Base-by-base conservation (phyloP, 2,329 filamentous ascomycete species). In the Domatiomyces catenatus region DNA sequence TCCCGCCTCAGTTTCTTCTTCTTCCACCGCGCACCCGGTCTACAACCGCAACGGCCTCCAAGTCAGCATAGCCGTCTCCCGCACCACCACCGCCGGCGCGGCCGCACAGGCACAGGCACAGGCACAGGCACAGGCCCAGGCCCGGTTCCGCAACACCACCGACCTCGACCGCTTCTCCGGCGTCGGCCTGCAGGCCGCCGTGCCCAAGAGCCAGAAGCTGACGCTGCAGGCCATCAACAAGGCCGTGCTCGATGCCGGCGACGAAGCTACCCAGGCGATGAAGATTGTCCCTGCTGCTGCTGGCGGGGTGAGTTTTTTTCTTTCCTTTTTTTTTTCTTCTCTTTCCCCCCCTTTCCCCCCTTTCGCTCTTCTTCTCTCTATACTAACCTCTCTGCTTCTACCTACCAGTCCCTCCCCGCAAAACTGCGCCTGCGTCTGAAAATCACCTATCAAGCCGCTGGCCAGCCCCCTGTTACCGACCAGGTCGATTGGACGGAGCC, bases 401-500 rank as follows among this genome's bases (percentile, higher is more conserved):
- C n/a, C 19, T 46, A 43, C 58, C 61, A 95, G 92, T 75, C 84
- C 58, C 77, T 82, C 51, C 77, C 79, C 50, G 64, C 76, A 36
- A 78, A 75, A 62, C 69, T 98, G 56, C 80, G 90, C 55, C 72
- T 98, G 60, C 81, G 92, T 63, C 72, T 98, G 62, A 88, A 88
- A 69, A 79, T 98, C 62, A 81, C 79, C 51, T 96, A 88, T 65
- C 72, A 77, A 32, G 84, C 84, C 66, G 79, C 83, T 51, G 78
- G 74, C 20, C 80, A 80, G 48, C 76, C 83, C 55, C 50, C 52
- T 7, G 75, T 93, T 17, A 83, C 84, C 64, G 92, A 98, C 63
- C 89, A 96, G 69, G 88, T 96, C 52, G 93, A 95, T 71, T 98
- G 92, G 92, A 83, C 85, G 26, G 92, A 98, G 69, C 82, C 87